Evolutionary conservation across 805 yeast species (phyloP), one percentile per base, ranked within the genome.

Genomic region (Hanseniaspora jakobsenii): DNA sequence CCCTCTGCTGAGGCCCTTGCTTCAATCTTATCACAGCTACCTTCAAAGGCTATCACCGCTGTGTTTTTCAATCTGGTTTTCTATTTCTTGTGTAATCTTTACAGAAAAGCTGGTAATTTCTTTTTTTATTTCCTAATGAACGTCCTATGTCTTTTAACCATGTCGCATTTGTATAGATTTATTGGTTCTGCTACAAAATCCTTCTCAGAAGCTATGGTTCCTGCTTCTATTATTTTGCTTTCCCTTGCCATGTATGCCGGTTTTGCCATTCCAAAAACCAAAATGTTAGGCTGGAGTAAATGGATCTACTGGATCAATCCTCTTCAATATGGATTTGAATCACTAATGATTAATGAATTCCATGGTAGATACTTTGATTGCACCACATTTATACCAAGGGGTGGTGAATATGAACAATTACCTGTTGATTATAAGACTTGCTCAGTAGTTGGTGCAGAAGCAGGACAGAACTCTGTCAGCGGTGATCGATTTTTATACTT

Each of bases 271-370:
- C 81, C 81, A 23, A 67, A 70, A 27, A 67, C 70, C 5, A 56
- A 66, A 38, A 73, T 75, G 74, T 65, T 67, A 50, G 76, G 79
- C 10, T 77, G 81, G 81, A 70, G 76, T 28, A 65, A 75, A 51
- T 77, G 81, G 81, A 73, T 77, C 49, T 71, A 72, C 58, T 77
- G 73, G 52, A 51, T 77, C 36, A 66, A 77, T 51, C 81, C 81
- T 1, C 57, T 76, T 40, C 73, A 71, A 7, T 76, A 75, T 53
- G 64, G 70, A 16, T 75, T 75, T 53, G 80, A 76, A 57, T 63
- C 79, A 1, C 57, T 75, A 54, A 66, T 77, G 67, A 64, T 70
- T 2, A 75, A 75, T 52, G 81, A 77, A 55, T 76, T 75, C 57
- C 61, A 60, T 47, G 74, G 65, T 32, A 55, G 69, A 32, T 49